These are phyloP conservation scores for Cryptomeria japonica DNA, from an alignment of 75 land plant genomes.

Conservation along the genomic window DNA sequence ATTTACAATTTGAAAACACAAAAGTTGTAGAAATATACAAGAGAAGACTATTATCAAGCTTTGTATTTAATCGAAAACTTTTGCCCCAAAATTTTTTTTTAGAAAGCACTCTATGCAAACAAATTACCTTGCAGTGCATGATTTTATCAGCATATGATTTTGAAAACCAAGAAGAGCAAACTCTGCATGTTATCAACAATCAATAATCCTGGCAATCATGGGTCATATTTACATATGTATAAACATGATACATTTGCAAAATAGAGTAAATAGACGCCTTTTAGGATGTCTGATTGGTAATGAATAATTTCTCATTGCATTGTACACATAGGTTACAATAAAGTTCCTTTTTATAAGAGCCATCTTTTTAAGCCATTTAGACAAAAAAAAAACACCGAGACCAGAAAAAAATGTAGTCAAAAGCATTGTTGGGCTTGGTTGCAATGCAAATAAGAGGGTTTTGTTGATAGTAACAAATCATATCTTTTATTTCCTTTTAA, in stretches of 20 bases:
- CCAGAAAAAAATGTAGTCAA: not conserved
- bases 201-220: not conserved
- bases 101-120: not conserved
- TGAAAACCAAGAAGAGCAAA: not conserved
- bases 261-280: not conserved
- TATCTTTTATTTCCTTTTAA: not conserved
- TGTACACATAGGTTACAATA: not conserved
- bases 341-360: not conserved
- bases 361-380: not conserved
- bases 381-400: not conserved
- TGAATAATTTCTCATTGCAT: not conserved
- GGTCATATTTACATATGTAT: not conserved
- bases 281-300: not conserved
- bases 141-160: not conserved
- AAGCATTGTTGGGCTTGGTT: not conserved
- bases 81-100: not conserved
- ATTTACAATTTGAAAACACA: not conserved
- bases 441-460: not conserved
- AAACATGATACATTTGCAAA: not conserved
- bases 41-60: not conserved
- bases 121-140: not conserved
- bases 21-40: not conserved
- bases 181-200: not conserved
- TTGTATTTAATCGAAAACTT: not conserved
- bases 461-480: not conserved